Percentiles rank a stretch among this genome's conserved stretches.
Conservation (phyloP, 352 stramenopile genomes). For the Proteromonas lacertae region DNA sequence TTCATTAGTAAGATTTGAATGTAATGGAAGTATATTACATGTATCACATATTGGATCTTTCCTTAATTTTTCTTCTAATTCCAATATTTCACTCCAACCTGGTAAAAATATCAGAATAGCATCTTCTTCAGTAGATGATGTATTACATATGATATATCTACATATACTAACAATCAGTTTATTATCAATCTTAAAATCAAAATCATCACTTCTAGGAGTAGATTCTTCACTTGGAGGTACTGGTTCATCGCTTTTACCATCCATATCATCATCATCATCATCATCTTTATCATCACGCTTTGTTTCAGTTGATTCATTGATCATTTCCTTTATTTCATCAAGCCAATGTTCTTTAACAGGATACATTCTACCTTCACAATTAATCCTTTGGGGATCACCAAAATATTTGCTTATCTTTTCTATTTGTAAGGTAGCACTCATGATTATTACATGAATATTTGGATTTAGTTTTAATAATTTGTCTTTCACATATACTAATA, state of each 20-base stretch:
- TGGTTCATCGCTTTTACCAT: neutral
- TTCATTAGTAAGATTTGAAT: slow-evolving; percentile 60
- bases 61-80: slow-evolving; percentile 17
- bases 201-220: no score
- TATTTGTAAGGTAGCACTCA: slow-evolving; percentile 73
- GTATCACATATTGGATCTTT: slow-evolving; percentile 2
- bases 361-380: no score
- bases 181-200: slow-evolving; percentile 10
- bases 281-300: no score
- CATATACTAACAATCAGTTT: slow-evolving; percentile 9
- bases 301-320: no score
- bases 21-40: slow-evolving; percentile 30
- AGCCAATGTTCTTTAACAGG: no score
- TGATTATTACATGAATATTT: no score
- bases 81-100: slow-evolving; percentile 56
- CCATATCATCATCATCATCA: neutral
- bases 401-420: slow-evolving; percentile 67
- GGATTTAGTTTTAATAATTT: no score
- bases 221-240: neutral
- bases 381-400: slow-evolving; percentile 9
- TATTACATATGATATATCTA: slow-evolving; percentile 7
- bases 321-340: neutral
- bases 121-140: slow-evolving; percentile 13
- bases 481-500: slow-evolving; percentile 63
- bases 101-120: slow-evolving; percentile 67